Percentiles rank a stretch among this genome's conserved stretches.
Evolutionary conservation across 2,329 filamentous ascomycete species (phyloP).

Genomic region (Penicillium hordei): DNA sequence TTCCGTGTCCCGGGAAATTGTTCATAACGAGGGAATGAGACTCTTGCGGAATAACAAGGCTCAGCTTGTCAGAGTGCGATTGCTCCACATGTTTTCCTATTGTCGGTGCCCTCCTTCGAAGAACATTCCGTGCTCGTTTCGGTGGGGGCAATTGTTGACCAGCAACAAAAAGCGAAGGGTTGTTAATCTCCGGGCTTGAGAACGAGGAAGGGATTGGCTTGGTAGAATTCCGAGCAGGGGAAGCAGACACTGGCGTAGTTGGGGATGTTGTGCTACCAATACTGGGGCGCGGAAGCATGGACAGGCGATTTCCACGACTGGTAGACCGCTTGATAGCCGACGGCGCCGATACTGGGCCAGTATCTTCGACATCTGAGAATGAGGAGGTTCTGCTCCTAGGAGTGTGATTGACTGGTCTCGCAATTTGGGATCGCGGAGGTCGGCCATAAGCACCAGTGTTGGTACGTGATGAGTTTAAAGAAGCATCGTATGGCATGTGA

Average conservation of each 20-base stretch:
- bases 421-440: conserved; percentile 29
- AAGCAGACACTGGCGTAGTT: conserved; percentile 17
- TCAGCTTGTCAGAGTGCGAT: conserved; percentile 29
- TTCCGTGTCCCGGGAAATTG: conserved; percentile 10
- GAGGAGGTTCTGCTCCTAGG: conserved; percentile 29
- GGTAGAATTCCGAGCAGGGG: conserved; percentile 11
- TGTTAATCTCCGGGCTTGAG: conserved; percentile 19
- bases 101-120: conserved; percentile 44
- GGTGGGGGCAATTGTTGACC: conserved; percentile 20
- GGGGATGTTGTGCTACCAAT: conserved; percentile 23
- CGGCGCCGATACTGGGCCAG: conserved; percentile 18
- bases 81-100: conserved; percentile 38
- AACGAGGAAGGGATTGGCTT: conserved; percentile 14
- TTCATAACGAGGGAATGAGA: conserved; percentile 20
- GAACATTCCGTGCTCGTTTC: conserved; percentile 39
- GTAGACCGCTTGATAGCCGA: conserved; percentile 23
- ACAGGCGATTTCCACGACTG: conserved; percentile 28
- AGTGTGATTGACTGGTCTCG: conserved; percentile 24
- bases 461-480: conserved; percentile 25
- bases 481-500: conserved; percentile 32
- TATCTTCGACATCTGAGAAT: conserved; percentile 31
- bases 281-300: conserved; percentile 32
- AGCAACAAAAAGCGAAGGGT: conserved; percentile 8
- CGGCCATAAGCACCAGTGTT: conserved; percentile 19
- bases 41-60: conserved; percentile 32